phyloP scores from a whole-genome alignment of 2,329 filamentous ascomycete species.

The Colletotrichum shisoi region DNA sequence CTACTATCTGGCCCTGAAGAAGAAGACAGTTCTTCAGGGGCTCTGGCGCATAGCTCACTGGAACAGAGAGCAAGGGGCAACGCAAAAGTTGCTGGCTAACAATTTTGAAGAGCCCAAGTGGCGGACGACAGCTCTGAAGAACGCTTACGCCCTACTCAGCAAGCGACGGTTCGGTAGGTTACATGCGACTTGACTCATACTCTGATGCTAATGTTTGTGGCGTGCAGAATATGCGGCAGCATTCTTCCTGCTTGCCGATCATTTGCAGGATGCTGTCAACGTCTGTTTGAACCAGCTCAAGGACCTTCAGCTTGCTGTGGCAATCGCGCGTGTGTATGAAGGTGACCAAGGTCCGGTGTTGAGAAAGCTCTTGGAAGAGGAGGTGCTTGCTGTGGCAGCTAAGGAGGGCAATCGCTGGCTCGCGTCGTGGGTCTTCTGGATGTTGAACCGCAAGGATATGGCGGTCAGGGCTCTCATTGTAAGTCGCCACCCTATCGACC shows the following conservation, averaged over 20 bases:
- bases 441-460: slow-evolving; percentile 81
- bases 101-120: slow-evolving; percentile 89
- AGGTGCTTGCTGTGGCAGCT: slow-evolving; percentile 78
- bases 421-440: slow-evolving; percentile 94
- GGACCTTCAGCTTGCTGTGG: slow-evolving; percentile 88
- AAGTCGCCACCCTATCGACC: slow-evolving; percentile 47
- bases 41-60: slow-evolving; percentile 94
- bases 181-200: neutral
- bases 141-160: slow-evolving; percentile 93
- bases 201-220: slow-evolving; percentile 53
- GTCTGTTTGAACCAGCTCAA: slow-evolving; percentile 87
- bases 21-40: slow-evolving; percentile 88
- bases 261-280: slow-evolving; percentile 82
- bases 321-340: slow-evolving; percentile 86
- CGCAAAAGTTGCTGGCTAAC: slow-evolving; percentile 81
- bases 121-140: slow-evolving; percentile 90
- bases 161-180: slow-evolving; percentile 80
- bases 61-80: slow-evolving; percentile 84
- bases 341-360: slow-evolving; percentile 81
- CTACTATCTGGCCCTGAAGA: slow-evolving; percentile 88
- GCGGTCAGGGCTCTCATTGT: slow-evolving; percentile 84
- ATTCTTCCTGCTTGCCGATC: slow-evolving; percentile 91
- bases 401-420: slow-evolving; percentile 90
- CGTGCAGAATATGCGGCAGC: slow-evolving; percentile 86
- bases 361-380: slow-evolving; percentile 76